Evolutionary conservation across 805 yeast species (phyloP).

Genomic region (Candida incommunis): DNA sequence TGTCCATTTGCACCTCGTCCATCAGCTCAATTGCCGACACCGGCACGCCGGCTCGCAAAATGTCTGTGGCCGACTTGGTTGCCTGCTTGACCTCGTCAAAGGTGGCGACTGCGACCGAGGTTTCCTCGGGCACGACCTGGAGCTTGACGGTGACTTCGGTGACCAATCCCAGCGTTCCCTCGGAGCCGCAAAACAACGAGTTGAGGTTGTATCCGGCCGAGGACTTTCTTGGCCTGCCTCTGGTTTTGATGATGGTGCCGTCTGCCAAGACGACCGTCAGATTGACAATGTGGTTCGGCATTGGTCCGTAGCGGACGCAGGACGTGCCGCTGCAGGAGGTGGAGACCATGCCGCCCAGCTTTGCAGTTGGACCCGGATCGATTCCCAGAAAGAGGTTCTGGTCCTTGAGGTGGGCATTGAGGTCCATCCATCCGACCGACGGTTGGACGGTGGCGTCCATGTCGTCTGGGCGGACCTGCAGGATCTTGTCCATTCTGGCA

Average conservation of each 20-base stretch:
- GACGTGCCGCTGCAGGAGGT: constrained; percentile 26
- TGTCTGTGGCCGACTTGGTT: constrained; percentile 19
- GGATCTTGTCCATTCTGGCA: constrained; percentile 43
- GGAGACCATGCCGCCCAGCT: constrained; percentile 74
- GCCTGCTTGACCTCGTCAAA: constrained; percentile 23
- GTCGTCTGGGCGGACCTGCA: constrained; percentile 52
- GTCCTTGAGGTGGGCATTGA: constrained; percentile 39
- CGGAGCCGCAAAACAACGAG: constrained; percentile 66
- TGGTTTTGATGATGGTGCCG: constrained; percentile 67
- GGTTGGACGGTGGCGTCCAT: constrained; percentile 71
- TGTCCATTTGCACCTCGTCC: constrained; percentile 59
- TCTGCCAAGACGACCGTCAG: constrained; percentile 74
- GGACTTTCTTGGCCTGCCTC: constrained; percentile 63
- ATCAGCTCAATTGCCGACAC: constrained; percentile 70
- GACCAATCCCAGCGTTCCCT: constrained; percentile 53
- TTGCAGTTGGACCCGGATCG: constrained; percentile 83
- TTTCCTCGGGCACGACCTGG: constrained; percentile 28
- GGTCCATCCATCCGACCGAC: constrained; percentile 25
- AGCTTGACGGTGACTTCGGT: constrained; percentile 37
- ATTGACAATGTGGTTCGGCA: constrained; percentile 67
- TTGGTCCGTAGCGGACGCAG: constrained; percentile 71
- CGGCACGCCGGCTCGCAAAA: constrained; percentile 51
- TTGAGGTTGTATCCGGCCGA: constrained; percentile 76
- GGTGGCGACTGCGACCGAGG: constrained; percentile 52
- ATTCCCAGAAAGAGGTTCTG: constrained; percentile 60